Evolutionary conservation across 2,329 filamentous ascomycete species (phyloP), one percentile per base, ranked within the genome.

Genomic region (Lojkania enalia): DNA sequence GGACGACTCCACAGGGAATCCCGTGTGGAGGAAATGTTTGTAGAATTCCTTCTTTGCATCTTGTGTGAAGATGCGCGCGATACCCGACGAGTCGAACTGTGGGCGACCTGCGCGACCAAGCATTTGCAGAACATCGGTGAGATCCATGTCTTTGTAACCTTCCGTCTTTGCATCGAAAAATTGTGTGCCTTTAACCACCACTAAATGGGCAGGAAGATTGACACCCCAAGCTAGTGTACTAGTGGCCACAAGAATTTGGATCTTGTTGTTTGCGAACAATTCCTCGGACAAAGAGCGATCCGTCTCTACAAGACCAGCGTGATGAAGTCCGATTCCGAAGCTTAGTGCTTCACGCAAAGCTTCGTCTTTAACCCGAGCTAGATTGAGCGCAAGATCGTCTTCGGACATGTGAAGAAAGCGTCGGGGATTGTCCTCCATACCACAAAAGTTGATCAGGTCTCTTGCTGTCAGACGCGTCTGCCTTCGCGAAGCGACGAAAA

Each of bases 41-140:
- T 99, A 99, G 71, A 99, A 99, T 48, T 95, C 90, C 72, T 99
- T 99, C 77, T 97, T 99, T 2, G 92, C 78, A 61, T 97, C 91
- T 62, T 99, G 91, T 0, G 94, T 99, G 65, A 99, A 96, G 64
- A 99, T 99, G 20, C 92, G 86, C 7, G 94, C 95, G 45, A 99
- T 95, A 55, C 95, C 94, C 0, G 91, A 95, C 42, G 86, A 88
- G 70, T 99, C 94, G 67, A 99, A 99, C 65, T 99, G 94, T 3
- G 94, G 94, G 51, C 94, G 87, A 13, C 94, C 94, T 11, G 94
- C 94, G 71, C 94, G 86, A 57, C 94, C 94, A 20, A 99, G 78
- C 94, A 99, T 99, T 72, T 99, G 94, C 50, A 99, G 75, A 21
- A 99, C 94, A 71, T 99, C 94, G 0, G 94, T 99, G 47, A 99